Evolutionary conservation across 495 filamentous ascomycete species (phyloP), one percentile per base, ranked within the genome.

Genomic region (Daldinia bambusicola): DNA sequence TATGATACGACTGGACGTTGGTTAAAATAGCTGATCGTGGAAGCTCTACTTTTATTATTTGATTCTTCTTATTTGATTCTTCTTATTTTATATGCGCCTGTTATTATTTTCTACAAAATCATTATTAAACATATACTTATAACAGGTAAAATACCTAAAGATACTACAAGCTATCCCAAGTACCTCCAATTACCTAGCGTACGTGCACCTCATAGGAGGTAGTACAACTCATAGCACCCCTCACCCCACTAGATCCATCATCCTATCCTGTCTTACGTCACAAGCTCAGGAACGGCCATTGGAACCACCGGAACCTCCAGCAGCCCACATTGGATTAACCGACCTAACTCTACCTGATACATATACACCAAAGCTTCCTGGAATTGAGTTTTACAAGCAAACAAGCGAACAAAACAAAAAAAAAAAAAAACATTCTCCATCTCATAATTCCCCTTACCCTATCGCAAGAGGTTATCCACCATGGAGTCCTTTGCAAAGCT

Each of bases 401-500:
- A 26, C 3, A 26, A 26, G 26, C 26, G 1, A 26, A 26, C 26
- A 26, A 26, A 26, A 26, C 26, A 26, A 26, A 43, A 5, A 26
- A 26, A 26, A 26, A 1, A 26, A 26, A 43, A 5, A n/a, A 53
- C 50, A 53, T 14, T 53, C 31, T 13, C 30, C 50, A 32, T 14
- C 50, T 13, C 10, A 26, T 26, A 26, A 26, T 31, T 10, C 31
- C 31, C 50, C 14, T 26, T 16, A 52, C 26, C 26, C 10, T 36
- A 32, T 30, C 22, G 22, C 50, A 53, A 53, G 14, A 38, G 26
- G 4, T 58, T 31, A 38, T 7, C 36, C 61, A 74, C 58, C 53
- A 83, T 84, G 81, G 80, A 84, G 38, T 81, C 80, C 41, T 82
- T 84, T 69, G 69, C 76, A 16, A 75, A 78, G 51, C 74, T 85